phyloP scores from a whole-genome alignment of 2,329 filamentous ascomycete species.

The Beauveria caledonica region DNA sequence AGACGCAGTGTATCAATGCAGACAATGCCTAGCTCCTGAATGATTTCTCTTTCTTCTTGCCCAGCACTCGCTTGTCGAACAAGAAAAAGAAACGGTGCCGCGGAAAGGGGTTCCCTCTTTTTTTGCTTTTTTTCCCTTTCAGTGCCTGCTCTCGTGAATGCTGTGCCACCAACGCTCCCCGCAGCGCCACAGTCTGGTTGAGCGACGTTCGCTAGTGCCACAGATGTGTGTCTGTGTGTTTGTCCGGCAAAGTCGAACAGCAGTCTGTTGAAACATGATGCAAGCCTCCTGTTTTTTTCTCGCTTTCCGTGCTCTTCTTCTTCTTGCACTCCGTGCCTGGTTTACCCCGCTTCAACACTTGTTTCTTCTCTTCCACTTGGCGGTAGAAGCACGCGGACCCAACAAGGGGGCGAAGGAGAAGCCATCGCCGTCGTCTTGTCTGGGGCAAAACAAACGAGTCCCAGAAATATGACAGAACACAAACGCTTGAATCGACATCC shows the following conservation, averaged over 20 bases:
- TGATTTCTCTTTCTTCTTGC: background rate
- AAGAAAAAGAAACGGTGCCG: background rate
- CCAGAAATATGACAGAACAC: background rate
- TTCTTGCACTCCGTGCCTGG: background rate
- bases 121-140: background rate
- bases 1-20: too few relatives aligned
- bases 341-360: background rate
- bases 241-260: background rate
- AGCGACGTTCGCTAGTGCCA: background rate
- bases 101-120: background rate
- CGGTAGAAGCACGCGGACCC: background rate
- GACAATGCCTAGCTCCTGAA: background rate
- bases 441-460: background rate
- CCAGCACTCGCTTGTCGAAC: background rate
- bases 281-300: background rate
- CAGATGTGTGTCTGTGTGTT: slow-evolving; percentile 10
- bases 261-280: background rate
- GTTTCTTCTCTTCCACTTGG: background rate
- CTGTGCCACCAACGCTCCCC: background rate
- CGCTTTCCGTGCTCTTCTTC: background rate
- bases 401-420: too few relatives aligned
- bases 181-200: background rate
- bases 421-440: too few relatives aligned
- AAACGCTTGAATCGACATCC: too few relatives aligned
- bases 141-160: background rate